Percentiles rank a stretch among this genome's conserved stretches.
phyloP scores from a whole-genome alignment of 78 protist genomes.

The Dictyostelium capitatum region DNA sequence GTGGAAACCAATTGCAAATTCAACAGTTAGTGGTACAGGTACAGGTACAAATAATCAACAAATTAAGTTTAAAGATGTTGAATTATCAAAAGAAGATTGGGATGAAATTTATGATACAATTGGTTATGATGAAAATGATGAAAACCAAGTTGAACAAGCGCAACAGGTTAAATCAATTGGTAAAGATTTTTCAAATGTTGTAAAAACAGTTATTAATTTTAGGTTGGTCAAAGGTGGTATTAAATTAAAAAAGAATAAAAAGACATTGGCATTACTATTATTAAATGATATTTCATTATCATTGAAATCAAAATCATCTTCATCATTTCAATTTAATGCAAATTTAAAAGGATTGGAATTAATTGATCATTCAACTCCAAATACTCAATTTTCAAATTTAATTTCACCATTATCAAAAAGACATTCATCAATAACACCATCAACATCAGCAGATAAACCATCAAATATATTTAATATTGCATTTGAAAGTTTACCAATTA shows the following conservation, averaged over 20 bases:
- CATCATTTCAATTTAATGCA: slow-evolving; percentile 34
- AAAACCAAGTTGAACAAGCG: background rate
- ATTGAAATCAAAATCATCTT: background rate
- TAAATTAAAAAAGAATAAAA: slow-evolving; percentile 3
- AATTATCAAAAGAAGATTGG: slow-evolving; percentile 68
- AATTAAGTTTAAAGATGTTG: slow-evolving; percentile 8
- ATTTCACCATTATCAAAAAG: slow-evolving; percentile 18
- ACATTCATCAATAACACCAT: background rate
- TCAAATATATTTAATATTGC: slow-evolving; percentile 22
- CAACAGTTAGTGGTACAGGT: background rate
- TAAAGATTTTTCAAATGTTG: background rate
- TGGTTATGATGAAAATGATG: slow-evolving; percentile 29
- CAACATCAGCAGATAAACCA: background rate
- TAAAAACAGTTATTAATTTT: slow-evolving; percentile 2
- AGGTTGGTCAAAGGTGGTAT: background rate
- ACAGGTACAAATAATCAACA: background rate
- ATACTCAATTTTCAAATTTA: slow-evolving; percentile 46
- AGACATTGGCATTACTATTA: slow-evolving; percentile 7
- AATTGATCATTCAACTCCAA: slow-evolving; percentile 41
- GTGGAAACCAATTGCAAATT: slow-evolving; percentile 29
- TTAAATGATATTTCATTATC: slow-evolving; percentile 6
- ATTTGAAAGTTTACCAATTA: slow-evolving; percentile 22
- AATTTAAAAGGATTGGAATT: slow-evolving; percentile 35
- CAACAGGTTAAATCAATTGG: background rate
- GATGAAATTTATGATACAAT: slow-evolving; percentile 67